A percentile compares a stretch with the other conserved stretches of the same genome.
Evolutionary conservation across 106 monocot species (phyloP).

Genomic region (Dendrobium huoshanense): DNA sequence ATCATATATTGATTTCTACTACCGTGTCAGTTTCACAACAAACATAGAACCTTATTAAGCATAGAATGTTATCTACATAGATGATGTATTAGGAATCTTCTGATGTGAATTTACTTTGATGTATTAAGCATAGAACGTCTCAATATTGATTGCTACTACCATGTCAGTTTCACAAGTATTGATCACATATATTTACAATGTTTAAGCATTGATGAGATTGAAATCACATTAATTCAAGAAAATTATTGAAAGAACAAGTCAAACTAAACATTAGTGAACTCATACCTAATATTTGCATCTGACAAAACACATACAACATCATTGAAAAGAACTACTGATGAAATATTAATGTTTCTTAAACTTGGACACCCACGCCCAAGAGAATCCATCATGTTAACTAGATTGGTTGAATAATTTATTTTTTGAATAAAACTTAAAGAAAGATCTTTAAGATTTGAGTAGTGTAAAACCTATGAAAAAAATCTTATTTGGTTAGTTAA

Average conservation of each 20-base stretch:
- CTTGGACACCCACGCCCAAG: slow-evolving; percentile 60
- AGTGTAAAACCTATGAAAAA: too few species aligned
- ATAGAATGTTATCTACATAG: too few species aligned
- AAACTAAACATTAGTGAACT: slow-evolving; percentile 4
- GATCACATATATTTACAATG: not conserved
- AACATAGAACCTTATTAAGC: too few species aligned
- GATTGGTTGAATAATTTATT: slow-evolving; percentile 84
- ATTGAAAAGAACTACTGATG: slow-evolving; percentile 66
- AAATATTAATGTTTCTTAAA: slow-evolving; percentile 66
- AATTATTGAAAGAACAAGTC: not conserved
- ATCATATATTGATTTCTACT: too few species aligned
- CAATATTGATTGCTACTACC: too few species aligned
- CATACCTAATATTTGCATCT: slow-evolving; percentile 73
- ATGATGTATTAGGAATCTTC: too few species aligned
- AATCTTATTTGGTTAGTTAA: not conserved
- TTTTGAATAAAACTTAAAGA: slow-evolving; percentile 79
- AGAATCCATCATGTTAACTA: slow-evolving; percentile 57
- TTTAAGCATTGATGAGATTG: not conserved
- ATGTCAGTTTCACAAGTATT: not conserved
- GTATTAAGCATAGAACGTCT: too few species aligned
- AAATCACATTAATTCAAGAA: not conserved
- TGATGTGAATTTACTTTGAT: too few species aligned
- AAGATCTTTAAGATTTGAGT: slow-evolving; percentile 82
- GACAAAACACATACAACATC: slow-evolving; percentile 75
- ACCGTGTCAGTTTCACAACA: too few species aligned